A percentile compares a stretch with the other conserved stretches of the same genome.
Evolutionary conservation across 1,139 yeast genomes (phyloP).

Genomic region (Diutina ranongensis): DNA sequence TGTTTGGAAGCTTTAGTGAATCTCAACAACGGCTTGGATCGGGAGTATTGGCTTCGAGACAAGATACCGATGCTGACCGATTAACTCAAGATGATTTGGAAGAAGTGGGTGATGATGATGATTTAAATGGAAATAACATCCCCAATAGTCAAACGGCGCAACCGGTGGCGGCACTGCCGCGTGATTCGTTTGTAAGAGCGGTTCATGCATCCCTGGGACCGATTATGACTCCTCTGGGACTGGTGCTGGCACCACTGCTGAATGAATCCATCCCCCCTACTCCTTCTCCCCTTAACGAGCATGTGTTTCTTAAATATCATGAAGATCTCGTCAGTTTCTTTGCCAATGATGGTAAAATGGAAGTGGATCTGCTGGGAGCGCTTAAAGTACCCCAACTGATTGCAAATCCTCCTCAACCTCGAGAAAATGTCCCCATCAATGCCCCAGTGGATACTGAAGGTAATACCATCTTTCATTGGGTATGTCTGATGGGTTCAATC

Average conservation of each 20-base stretch:
- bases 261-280: neutral
- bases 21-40: slow-evolving; percentile 7
- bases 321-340: slow-evolving; percentile 1
- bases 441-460: slow-evolving; percentile 90
- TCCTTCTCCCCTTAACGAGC: neutral
- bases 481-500: slow-evolving; percentile 79
- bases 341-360: slow-evolving; percentile 5
- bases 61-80: slow-evolving; percentile 34
- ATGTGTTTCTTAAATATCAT: neutral
- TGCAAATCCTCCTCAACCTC: slow-evolving; percentile 29
- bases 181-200: slow-evolving; percentile 2
- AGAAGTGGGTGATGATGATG: slow-evolving; percentile 24
- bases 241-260: neutral
- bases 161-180: neutral
- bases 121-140: slow-evolving; percentile 6
- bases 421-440: slow-evolving; percentile 46
- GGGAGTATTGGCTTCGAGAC: slow-evolving; percentile 19
- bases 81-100: neutral
- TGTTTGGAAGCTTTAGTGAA: neutral
- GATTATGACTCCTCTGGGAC: neutral
- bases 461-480: slow-evolving; percentile 92
- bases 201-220: neutral
- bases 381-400: neutral
- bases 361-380: neutral
- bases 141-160: slow-evolving; percentile 4